Evolutionary conservation across 2,329 filamentous ascomycete species (phyloP), one percentile per base, ranked within the genome.

Genomic region (Phialocephala sp.): DNA sequence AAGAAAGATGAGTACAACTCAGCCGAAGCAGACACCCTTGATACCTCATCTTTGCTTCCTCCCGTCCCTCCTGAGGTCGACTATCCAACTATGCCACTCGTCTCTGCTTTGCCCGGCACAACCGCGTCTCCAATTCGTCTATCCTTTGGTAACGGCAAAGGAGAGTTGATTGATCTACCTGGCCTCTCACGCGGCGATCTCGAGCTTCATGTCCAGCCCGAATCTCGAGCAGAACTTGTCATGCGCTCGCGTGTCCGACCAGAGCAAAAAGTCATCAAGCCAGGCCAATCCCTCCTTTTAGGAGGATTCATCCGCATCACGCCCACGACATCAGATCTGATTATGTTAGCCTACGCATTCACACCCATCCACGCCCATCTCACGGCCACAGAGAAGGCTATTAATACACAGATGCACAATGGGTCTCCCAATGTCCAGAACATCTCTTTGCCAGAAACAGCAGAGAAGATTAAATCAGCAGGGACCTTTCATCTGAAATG

Each of bases 91-190:
- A 94, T 98, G 85, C 94, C 94, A 1, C 80, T 96, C 12, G 91
- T 97, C 1, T 97, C 93, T 0, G 86, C 91, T 4, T 83, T 97
- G 2, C 92, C 95, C 0, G 95, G 96, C 11, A 99, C 95, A 0
- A 99, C 95, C 0, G 95, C 94, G 1, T 97, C 93, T 0, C 95
- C 95, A 0, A 98, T 99, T 71, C 90, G 95, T 35, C 88, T 98
- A 20, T 93, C 93, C 0, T 99, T 95, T 75, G 94, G 94, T 55
- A 88, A 87, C 66, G 91, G 91, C 27, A 91, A 88, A 73, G 95
- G 95, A 63, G 96, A 99, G 77, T 83, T 99, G 39, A 92, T 99
- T 72, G 95, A 99, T 76, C 84, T 99, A 15, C 95, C 95, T 0
- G 95, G 95, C 0, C 81, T 99, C 39, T 86, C 89, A 9, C 89